Evolutionary conservation across 257 asterid species (phyloP).

Genomic region (Mentha longifolia): DNA sequence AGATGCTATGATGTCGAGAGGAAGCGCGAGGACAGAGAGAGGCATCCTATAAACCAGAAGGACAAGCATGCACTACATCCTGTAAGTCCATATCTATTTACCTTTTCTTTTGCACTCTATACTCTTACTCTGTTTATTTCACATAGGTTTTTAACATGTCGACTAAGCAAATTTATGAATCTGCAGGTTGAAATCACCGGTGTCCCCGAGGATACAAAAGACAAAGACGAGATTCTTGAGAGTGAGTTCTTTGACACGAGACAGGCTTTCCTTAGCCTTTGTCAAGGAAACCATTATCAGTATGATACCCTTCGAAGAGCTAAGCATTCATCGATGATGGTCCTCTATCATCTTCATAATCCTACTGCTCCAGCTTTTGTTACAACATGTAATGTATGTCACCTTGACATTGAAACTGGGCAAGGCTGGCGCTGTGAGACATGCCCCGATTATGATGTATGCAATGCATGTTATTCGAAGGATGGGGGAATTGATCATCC

Average conservation of each 20-base stretch:
- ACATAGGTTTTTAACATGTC: conserved; percentile 16
- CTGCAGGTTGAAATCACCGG: conserved; percentile 68
- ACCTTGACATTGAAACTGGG: conserved; percentile 92
- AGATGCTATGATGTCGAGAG: conserved; percentile 93
- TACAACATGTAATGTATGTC: conserved; percentile 72
- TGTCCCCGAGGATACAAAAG: conserved; percentile 79
- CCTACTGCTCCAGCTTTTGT: conserved; percentile 98
- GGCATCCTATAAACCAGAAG: conserved; percentile 84
- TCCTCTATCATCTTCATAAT: conserved; percentile 97
- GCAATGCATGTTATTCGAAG: conserved; percentile 80
- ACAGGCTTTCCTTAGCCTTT: conserved; percentile 95
- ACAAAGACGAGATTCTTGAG: conserved; percentile 91
- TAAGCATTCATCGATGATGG: conserved; percentile 99
- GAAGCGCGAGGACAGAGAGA: conserved; percentile 82
- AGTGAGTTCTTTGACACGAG: conserved; percentile 98
- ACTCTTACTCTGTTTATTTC: background rate
- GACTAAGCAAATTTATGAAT: conserved; percentile 32
- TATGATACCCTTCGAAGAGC: conserved; percentile 98
- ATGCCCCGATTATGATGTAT: conserved; percentile 91
- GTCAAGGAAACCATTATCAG: conserved; percentile 99
- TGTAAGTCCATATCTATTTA: conserved; percentile 47
- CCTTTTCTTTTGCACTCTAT: conserved; percentile 3
- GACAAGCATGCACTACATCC: conserved; percentile 78
- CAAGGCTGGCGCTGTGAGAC: conserved; percentile 98
- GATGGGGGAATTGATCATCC: conserved; percentile 89